phyloP scores from a whole-genome alignment of 2,329 filamentous ascomycete genomes.

The Neophaeococcomyces aloes region DNA sequence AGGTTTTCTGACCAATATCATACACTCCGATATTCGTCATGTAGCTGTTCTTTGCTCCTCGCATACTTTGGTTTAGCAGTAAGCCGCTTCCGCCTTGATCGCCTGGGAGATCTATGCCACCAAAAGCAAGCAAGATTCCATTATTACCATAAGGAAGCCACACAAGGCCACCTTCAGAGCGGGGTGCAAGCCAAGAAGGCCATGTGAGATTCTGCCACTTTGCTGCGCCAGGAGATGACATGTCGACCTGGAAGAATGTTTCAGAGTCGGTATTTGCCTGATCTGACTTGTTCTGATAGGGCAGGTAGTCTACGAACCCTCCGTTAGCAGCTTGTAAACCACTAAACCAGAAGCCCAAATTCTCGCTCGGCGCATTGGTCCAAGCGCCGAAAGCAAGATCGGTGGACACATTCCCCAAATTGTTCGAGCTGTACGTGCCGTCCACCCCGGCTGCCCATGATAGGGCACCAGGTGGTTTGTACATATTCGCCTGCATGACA shows the following conservation, averaged over 20 bases:
- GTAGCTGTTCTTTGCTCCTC: slow-evolving; percentile 18
- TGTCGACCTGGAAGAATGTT: slow-evolving; percentile 52
- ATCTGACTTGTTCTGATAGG: slow-evolving; percentile 16
- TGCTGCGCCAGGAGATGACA: slow-evolving; percentile 41
- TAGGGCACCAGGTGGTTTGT: no score
- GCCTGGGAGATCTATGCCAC: slow-evolving; percentile 25
- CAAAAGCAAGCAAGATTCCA: slow-evolving; percentile 31
- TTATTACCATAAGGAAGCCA: slow-evolving; percentile 42
- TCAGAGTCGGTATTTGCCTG: slow-evolving; percentile 33
- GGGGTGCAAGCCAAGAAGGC: slow-evolving; percentile 39
- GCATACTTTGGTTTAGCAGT: background rate
- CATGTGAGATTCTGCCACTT: slow-evolving; percentile 50
- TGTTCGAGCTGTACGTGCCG: background rate
- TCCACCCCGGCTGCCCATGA: background rate
- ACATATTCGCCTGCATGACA: no score
- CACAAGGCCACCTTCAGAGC: slow-evolving; percentile 55
- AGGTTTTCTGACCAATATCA: slow-evolving; percentile 25
- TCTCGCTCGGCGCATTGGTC: slow-evolving; percentile 57
- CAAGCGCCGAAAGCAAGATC: slow-evolving; percentile 51
- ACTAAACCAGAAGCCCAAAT: slow-evolving; percentile 61
- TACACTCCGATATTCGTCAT: slow-evolving; percentile 32
- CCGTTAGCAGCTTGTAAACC: slow-evolving; percentile 45
- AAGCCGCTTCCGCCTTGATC: slow-evolving; percentile 1
- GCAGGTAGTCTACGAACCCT: slow-evolving; percentile 39
- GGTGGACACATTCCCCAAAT: slow-evolving; percentile 25